A percentile compares a stretch with the other conserved stretches of the same genome.
Conservation (phyloP, 257 asterid genomes). For the Cordia subcordata region DNA sequence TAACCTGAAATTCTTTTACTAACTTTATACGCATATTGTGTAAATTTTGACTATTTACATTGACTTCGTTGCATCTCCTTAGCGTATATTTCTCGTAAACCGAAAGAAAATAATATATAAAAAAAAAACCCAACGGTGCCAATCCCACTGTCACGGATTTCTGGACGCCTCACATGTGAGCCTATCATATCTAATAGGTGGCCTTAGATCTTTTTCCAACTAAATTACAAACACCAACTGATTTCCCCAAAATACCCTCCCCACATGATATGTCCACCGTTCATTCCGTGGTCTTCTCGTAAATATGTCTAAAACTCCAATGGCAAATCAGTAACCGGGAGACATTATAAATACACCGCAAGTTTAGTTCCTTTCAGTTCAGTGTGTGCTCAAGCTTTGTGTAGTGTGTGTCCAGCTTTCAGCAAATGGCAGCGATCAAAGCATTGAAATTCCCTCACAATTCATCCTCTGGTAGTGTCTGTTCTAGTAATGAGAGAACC, state of each 20-base stretch:
- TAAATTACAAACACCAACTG: neutral
- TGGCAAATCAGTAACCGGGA: neutral
- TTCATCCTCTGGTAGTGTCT: slow-evolving; percentile 2
- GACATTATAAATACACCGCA: neutral
- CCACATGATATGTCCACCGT: neutral
- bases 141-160: neutral
- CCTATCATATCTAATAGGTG: slow-evolving; percentile 9
- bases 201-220: slow-evolving; percentile 3
- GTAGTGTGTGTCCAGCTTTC: neutral
- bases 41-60: no score
- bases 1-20: no score
- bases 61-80: no score
- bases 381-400: no score
- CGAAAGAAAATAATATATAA: neutral
- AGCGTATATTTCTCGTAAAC: no score
- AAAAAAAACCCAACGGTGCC: slow-evolving; percentile 9
- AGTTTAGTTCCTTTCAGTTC: neutral
- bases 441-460: slow-evolving; percentile 22
- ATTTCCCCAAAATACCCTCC: slow-evolving; percentile 18
- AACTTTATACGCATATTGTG: no score
- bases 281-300: neutral
- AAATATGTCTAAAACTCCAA: neutral
- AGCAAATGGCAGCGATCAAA: neutral
- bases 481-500: slow-evolving; percentile 3
- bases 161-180: slow-evolving; percentile 22